Percentiles rank a stretch among this genome's conserved stretches.
Evolutionary conservation across 1,284 basidiomycete genomes (phyloP).

Genomic region (Ustilago xerochloae): DNA sequence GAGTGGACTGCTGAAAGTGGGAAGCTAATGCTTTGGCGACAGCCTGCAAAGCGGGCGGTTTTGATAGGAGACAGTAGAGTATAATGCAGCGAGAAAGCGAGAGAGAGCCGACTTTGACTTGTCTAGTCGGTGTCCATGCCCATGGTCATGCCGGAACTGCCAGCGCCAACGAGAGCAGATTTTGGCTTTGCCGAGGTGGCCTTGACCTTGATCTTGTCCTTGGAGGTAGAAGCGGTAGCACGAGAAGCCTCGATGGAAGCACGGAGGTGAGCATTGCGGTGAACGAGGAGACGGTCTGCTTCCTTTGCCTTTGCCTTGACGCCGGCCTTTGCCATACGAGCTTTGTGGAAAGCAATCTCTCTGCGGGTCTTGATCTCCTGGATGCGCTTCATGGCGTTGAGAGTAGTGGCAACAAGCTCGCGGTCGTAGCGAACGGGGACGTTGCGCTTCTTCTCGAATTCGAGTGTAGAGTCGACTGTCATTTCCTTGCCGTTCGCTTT

Average conservation of each 20-base stretch:
- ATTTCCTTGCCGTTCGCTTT: conserved; percentile 99
- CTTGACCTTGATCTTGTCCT: conserved; percentile 54
- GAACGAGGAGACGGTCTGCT: conserved; percentile 61
- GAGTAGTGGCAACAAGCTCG: conserved; percentile 90
- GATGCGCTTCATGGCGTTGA: conserved; percentile 95
- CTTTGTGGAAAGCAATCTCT: conserved; percentile 87
- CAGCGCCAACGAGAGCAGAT: conserved; percentile 54
- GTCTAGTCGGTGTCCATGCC: conserved; percentile 53
- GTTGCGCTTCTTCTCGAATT: conserved; percentile 99
- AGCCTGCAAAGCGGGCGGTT: too few relatives aligned
- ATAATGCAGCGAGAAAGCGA: background rate
- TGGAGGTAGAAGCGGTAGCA: conserved; percentile 31
- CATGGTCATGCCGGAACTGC: conserved; percentile 53
- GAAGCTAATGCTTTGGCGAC: too few relatives aligned
- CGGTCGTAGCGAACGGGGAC: conserved; percentile 97
- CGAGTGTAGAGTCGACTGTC: conserved; percentile 98
- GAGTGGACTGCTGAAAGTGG: too few relatives aligned
- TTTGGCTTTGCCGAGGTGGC: conserved; percentile 47
- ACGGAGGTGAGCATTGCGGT: conserved; percentile 61
- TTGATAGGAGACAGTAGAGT: background rate
- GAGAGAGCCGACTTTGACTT: background rate
- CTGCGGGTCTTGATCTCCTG: conserved; percentile 90
- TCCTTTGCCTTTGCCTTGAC: conserved; percentile 59
- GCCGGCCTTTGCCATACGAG: conserved; percentile 63
- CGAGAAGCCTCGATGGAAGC: conserved; percentile 49